Percentiles rank a stretch among this genome's conserved stretches.
Conservation (phyloP, 495 filamentous ascomycete genomes). For the Penicillium robsamsonii region DNA sequence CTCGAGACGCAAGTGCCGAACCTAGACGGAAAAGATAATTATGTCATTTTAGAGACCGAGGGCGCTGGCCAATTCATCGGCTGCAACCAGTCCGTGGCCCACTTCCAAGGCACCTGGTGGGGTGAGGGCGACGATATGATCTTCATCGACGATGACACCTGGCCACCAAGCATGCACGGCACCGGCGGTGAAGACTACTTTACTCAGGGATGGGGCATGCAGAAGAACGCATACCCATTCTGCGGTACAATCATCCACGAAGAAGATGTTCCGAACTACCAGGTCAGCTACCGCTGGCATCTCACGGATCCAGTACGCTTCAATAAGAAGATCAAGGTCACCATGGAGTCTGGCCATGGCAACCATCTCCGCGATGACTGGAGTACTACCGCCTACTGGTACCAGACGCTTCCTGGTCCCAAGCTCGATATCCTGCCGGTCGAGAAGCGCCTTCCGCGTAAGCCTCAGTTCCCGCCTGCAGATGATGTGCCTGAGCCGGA, state of each 20-base stretch:
- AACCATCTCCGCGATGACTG: no score
- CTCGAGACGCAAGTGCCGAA: no score
- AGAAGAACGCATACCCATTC: conserved; percentile 24
- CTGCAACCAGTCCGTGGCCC: conserved; percentile 25
- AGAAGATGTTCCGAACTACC: conserved; percentile 22
- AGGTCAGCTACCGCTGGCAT: conserved; percentile 27
- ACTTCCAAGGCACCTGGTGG: conserved; percentile 27
- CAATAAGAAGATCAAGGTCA: no score
- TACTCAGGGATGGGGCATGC: no score
- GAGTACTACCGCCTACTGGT: no score
- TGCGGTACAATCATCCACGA: conserved; percentile 26
- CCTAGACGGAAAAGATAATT: no score
- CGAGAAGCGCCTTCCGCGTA: no score
- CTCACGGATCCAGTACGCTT: neutral
- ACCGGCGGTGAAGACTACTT: conserved; percentile 16
- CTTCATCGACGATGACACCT: conserved; percentile 29
- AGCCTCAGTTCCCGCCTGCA: no score
- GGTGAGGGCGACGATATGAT: conserved; percentile 30
- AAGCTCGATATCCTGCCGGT: conserved; percentile 22
- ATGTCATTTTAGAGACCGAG: conserved; percentile 15
- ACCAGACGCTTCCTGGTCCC: conserved; percentile 24
- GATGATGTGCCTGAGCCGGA: no score
- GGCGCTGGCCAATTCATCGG: conserved; percentile 22
- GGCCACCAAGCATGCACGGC: conserved; percentile 26
- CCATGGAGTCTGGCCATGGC: no score